Base-by-base conservation (phyloP, 306 rosid genomes). In the Castanea crenata region DNA sequence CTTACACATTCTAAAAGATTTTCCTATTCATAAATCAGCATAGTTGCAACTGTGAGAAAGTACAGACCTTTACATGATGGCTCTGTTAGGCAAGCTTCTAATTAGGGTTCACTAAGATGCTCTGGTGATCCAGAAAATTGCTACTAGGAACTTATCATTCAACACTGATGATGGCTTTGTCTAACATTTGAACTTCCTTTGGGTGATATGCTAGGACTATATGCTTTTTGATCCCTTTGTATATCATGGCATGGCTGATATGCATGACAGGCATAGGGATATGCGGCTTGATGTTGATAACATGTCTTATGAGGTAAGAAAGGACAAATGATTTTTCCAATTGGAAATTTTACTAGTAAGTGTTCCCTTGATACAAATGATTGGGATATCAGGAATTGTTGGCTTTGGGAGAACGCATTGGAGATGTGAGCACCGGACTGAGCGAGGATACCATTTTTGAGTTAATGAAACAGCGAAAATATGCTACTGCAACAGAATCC, bases 281-380 rank as follows among this genome's bases (percentile, higher is more conserved):
- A 90, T 93, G 98, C 97, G 97, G 85, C 97, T 93, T 51, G 98
- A 93, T 81, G 98, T 93, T 55, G 98, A 93, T 80, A 93, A 93
- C 89, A 91, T 93, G 97, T 91, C 97, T 58, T 91, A 93, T 3
- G 98, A 93, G 98, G 98, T 91, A 89, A 83, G 72, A 70, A 19
- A 71, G 27, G 62, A 74, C 79, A 76, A 76, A 73, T 65, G 49
- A 49, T 75, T 77, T 80, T 78, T 23, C 61, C 64, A 34, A 34
- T 57, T 34, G 52, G 27, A 75, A 73, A 35, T 63, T 71, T 44
- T 75, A 35, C 14, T 54, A 4, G 6, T 32, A 63, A 34, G 51
- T 49, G 67, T 85, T 82, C 69, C 79, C 77, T 71, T 68, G 76
- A 81, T 75, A 62, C 14, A 32, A 55, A 78, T 7, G 55, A 44